Percentiles rank a stretch among this genome's conserved stretches.
These are phyloP conservation scores for Trichophyton schoenleinii DNA, from an alignment of 2,329 filamentous ascomycete species.

Conservation along the genomic window DNA sequence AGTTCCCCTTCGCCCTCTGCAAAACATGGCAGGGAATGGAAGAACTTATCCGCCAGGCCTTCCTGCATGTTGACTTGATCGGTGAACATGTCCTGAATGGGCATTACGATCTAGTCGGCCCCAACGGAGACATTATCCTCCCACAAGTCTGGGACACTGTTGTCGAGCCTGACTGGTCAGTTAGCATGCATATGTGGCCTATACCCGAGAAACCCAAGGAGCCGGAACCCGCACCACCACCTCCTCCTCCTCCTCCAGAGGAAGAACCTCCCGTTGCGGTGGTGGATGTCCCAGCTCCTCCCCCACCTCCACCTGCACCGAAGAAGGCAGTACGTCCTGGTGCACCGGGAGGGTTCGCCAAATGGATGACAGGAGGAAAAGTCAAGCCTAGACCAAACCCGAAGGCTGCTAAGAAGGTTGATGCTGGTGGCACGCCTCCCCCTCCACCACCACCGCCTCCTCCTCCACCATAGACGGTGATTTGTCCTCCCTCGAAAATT, in stretches of 20 bases:
- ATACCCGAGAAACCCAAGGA: slow-evolving; percentile 41
- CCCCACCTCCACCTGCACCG: slow-evolving; percentile 15
- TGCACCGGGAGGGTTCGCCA: slow-evolving; percentile 28
- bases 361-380: slow-evolving; percentile 33
- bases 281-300: slow-evolving; percentile 18
- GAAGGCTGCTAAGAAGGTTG: slow-evolving; percentile 38
- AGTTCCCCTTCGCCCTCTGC: slow-evolving; percentile 77
- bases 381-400: slow-evolving; percentile 25
- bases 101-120: slow-evolving; percentile 68
- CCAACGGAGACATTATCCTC: slow-evolving; percentile 70
- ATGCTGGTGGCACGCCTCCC: slow-evolving; percentile 12
- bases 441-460: neutral
- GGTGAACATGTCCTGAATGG: slow-evolving; percentile 64
- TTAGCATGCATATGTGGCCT: slow-evolving; percentile 57
- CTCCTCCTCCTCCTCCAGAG: slow-evolving; percentile 15
- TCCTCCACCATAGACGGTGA: neutral
- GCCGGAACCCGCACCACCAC: slow-evolving; percentile 22
- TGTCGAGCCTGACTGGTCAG: slow-evolving; percentile 62
- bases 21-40: slow-evolving; percentile 82
- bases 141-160: slow-evolving; percentile 72
- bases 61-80: slow-evolving; percentile 63
- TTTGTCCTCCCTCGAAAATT: neutral
- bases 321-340: slow-evolving; percentile 24
- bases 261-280: slow-evolving; percentile 8
- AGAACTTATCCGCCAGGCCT: slow-evolving; percentile 72